These are phyloP conservation scores for Xylaria sp. DNA, from an alignment of 2,329 filamentous ascomycete genomes.

Conservation along the genomic window DNA sequence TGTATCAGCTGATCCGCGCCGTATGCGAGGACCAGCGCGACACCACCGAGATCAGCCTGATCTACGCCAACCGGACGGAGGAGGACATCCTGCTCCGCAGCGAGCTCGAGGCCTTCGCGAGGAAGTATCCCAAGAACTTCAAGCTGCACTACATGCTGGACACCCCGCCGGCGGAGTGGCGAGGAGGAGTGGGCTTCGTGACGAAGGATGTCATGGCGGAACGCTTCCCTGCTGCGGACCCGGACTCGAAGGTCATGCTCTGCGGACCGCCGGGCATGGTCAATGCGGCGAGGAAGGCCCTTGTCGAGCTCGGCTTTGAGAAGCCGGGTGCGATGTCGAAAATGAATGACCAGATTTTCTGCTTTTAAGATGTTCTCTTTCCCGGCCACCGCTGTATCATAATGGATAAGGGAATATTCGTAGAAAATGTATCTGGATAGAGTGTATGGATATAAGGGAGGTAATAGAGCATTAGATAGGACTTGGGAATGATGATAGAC, in stretches of 20 bases:
- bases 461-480: slow-evolving; percentile 6
- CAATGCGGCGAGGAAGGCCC: slow-evolving; percentile 63
- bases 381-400: not conserved
- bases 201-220: slow-evolving; percentile 62
- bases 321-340: slow-evolving; percentile 62
- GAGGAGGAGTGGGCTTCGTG: slow-evolving; percentile 61
- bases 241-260: slow-evolving; percentile 64
- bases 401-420: not conserved
- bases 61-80: slow-evolving; percentile 70
- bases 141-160: slow-evolving; percentile 67
- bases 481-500: not conserved
- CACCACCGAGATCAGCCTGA: slow-evolving; percentile 64
- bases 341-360: slow-evolving; percentile 66
- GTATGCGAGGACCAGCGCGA: slow-evolving; percentile 71
- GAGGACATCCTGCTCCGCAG: slow-evolving; percentile 68
- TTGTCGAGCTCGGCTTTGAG: slow-evolving; percentile 62
- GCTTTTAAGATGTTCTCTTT: slow-evolving; percentile 34
- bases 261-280: slow-evolving; percentile 73
- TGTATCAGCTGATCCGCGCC: slow-evolving; percentile 71
- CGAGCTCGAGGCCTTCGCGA: slow-evolving; percentile 66
- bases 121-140: slow-evolving; percentile 63
- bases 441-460: slow-evolving; percentile 19
- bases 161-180: slow-evolving; percentile 58
- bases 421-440: not conserved
- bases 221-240: slow-evolving; percentile 58